A percentile compares a stretch with the other conserved stretches of the same genome.
phyloP scores from a whole-genome alignment of 768 basidiomycete species.

The Psilocybe tampanensis region DNA sequence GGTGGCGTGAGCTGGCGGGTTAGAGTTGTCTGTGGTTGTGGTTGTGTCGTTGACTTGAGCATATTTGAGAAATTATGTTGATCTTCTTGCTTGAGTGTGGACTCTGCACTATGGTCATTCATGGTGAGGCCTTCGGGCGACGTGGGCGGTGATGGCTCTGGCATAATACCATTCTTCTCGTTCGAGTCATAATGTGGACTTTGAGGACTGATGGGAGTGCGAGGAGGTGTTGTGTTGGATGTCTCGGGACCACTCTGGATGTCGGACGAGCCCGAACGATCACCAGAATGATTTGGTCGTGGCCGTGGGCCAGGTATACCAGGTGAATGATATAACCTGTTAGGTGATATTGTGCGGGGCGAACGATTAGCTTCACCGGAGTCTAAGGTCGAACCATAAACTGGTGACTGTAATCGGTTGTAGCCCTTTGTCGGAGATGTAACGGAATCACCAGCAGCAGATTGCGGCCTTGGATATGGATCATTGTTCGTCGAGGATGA shows the following conservation, averaged over 20 bases:
- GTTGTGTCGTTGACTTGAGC: conserved; percentile 14
- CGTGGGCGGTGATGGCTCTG: conserved; percentile 29
- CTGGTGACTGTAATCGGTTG: conserved; percentile 39
- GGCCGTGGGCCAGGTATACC: conserved; percentile 33
- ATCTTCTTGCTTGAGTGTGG: conserved; percentile 26
- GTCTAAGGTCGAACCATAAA: conserved; percentile 35
- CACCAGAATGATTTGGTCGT: conserved; percentile 26
- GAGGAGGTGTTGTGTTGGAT: conserved; percentile 52
- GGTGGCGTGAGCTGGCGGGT: conserved; percentile 15
- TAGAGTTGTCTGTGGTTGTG: background rate
- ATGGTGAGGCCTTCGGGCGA: conserved; percentile 14
- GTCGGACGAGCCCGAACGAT: conserved; percentile 37
- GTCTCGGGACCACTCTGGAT: conserved; percentile 44
- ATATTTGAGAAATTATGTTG: conserved; percentile 21
- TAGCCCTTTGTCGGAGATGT: conserved; percentile 39
- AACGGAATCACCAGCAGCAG: conserved; percentile 55
- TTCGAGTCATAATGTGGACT: conserved; percentile 35
- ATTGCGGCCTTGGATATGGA: conserved; percentile 64
- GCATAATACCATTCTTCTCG: conserved; percentile 18
- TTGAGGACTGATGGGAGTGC: conserved; percentile 61
- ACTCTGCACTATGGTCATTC: conserved; percentile 17
- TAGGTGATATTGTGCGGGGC: conserved; percentile 41
- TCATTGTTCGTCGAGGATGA: conserved; percentile 52
- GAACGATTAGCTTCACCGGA: conserved; percentile 39
- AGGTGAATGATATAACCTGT: conserved; percentile 31